phyloP scores from a whole-genome alignment of 2,329 filamentous ascomycete genomes.

The Mycosphaerella sp. region DNA sequence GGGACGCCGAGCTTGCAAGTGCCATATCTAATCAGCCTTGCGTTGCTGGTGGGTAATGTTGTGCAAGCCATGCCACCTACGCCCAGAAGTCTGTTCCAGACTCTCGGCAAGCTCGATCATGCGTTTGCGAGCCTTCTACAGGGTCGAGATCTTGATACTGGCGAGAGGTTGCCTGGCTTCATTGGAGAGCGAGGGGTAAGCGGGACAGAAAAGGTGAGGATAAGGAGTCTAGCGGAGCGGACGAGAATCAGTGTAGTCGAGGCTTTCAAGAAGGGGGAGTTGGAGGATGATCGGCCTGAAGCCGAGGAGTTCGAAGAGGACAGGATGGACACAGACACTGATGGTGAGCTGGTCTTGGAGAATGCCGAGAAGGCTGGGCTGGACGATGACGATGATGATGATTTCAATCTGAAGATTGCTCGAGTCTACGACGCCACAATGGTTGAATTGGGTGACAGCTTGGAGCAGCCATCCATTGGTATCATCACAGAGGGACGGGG shows the following conservation, averaged over 20 bases:
- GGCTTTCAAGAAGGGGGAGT: slow-evolving; percentile 52
- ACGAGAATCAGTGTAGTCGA: slow-evolving; percentile 66
- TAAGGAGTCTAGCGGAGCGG: slow-evolving; percentile 72
- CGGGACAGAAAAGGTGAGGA: slow-evolving; percentile 83
- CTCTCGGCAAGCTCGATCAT: slow-evolving; percentile 73
- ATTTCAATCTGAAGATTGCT: slow-evolving; percentile 62
- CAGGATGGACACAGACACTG: slow-evolving; percentile 38
- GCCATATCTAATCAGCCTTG: slow-evolving; percentile 73
- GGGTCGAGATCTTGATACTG: slow-evolving; percentile 60
- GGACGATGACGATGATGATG: slow-evolving; percentile 31
- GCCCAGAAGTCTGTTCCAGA: slow-evolving; percentile 60
- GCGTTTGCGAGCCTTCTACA: slow-evolving; percentile 71
- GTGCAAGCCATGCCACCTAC: slow-evolving; percentile 64
- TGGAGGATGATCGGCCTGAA: slow-evolving; percentile 38
- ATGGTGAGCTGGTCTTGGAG: slow-evolving; percentile 25
- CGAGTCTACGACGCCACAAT: slow-evolving; percentile 75
- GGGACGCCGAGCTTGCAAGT: slow-evolving; percentile 80
- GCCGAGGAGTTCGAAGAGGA: slow-evolving; percentile 31
- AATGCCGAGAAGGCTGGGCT: slow-evolving; percentile 23
- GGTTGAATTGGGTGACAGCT: slow-evolving; percentile 61
- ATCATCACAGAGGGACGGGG: slow-evolving; percentile 39
- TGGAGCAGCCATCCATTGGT: slow-evolving; percentile 48
- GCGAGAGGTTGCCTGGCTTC: slow-evolving; percentile 63
- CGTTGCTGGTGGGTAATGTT: slow-evolving; percentile 64
- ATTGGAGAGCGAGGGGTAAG: slow-evolving; percentile 57